Conservation (phyloP, 1,139 yeast genomes). For the Geotrichum australiense region DNA sequence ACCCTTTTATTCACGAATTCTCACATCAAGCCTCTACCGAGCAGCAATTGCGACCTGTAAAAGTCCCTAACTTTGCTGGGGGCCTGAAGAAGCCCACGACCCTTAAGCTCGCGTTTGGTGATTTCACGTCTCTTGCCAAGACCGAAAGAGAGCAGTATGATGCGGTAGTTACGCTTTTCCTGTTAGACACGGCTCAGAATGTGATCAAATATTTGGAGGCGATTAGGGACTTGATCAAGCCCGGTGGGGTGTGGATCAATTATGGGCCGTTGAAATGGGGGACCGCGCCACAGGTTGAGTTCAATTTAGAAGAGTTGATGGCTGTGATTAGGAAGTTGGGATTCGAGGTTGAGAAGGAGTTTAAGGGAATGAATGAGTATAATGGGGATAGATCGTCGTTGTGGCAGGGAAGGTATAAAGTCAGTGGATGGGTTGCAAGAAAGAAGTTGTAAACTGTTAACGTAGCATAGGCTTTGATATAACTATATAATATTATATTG, state of each 20-base stretch:
- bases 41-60: slow-evolving; percentile 47
- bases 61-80: slow-evolving; percentile 27
- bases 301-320: slow-evolving; percentile 57
- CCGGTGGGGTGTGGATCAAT: slow-evolving; percentile 66
- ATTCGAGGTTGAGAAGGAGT: slow-evolving; percentile 50
- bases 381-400: slow-evolving; percentile 28
- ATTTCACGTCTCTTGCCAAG: slow-evolving; percentile 43
- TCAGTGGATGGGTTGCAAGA: slow-evolving; percentile 29
- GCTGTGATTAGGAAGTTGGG: slow-evolving; percentile 49
- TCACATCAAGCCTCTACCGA: slow-evolving; percentile 51
- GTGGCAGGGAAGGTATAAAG: slow-evolving; percentile 27
- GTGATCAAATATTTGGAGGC: slow-evolving; percentile 62
- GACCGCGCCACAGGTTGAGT: slow-evolving; percentile 71
- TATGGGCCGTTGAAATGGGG: slow-evolving; percentile 87
- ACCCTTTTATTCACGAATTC: slow-evolving; percentile 63
- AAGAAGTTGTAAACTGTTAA: too few species aligned
- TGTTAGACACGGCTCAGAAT: slow-evolving; percentile 84
- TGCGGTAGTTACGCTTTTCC: slow-evolving; percentile 59
- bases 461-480: too few species aligned
- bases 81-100: slow-evolving; percentile 26
- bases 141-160: slow-evolving; percentile 23
- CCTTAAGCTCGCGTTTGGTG: slow-evolving; percentile 50
- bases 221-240: slow-evolving; percentile 43
- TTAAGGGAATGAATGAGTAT: slow-evolving; percentile 27
- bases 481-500: too few species aligned